Evolutionary conservation across 225 moss, liverwort and hornwort species (phyloP).

Genomic region (Ulota crispa): DNA sequence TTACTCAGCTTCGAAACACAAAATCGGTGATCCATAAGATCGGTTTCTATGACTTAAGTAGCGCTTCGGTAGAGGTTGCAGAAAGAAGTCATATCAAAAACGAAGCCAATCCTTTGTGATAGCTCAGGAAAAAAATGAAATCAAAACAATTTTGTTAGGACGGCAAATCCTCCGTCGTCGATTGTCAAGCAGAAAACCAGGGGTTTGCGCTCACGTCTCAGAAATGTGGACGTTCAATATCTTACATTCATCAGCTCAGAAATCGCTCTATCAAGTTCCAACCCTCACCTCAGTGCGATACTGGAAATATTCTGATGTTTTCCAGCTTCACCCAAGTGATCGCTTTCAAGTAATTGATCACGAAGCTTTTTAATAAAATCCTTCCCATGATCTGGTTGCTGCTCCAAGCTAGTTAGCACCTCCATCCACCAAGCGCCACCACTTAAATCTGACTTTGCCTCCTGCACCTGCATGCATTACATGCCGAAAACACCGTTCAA

Average conservation of each 20-base stretch:
- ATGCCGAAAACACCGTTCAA: conserved; percentile 19
- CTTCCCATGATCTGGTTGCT: conserved; percentile 53
- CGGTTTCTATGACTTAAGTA: neutral
- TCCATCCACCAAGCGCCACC: conserved; percentile 93
- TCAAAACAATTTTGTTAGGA: neutral
- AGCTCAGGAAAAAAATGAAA: neutral
- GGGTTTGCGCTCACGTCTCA: conserved; percentile 5
- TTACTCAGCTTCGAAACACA: conserved; percentile 10
- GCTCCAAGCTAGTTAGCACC: conserved; percentile 51
- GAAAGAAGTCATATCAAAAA: neutral
- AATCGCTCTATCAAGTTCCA: neutral
- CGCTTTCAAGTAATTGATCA: conserved; percentile 72
- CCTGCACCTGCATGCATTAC: conserved; percentile 57
- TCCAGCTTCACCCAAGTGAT: conserved; percentile 75
- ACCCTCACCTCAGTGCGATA: conserved; percentile 74
- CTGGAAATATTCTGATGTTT: conserved; percentile 92
- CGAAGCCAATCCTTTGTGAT: neutral
- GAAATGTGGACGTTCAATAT: conserved; percentile 6
- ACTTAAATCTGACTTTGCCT: conserved; percentile 60
- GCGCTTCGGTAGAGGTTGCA: neutral
- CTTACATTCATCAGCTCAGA: conserved; percentile 6
- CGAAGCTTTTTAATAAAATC: conserved; percentile 71
- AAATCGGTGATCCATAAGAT: neutral
- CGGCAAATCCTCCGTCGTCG: neutral
- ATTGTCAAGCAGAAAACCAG: conserved; percentile 8